Percentiles rank a stretch among this genome's conserved stretches.
Evolutionary conservation across 768 basidiomycete species (phyloP).

Genomic region (Pleurotus tuoliensis): DNA sequence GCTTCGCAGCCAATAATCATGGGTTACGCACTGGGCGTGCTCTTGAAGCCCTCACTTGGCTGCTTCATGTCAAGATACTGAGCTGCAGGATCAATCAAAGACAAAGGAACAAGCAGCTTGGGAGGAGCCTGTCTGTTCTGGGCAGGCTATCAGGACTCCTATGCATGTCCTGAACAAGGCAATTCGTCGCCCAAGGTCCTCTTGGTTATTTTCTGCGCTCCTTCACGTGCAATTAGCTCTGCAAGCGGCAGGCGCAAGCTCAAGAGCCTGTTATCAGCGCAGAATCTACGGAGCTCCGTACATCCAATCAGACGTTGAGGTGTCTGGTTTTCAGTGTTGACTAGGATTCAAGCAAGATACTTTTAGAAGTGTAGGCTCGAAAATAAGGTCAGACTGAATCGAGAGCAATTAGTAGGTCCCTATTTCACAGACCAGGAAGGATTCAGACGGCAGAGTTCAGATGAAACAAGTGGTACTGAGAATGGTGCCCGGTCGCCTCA

Average conservation of each 20-base stretch:
- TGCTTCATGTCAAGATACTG: no score
- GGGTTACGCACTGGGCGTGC: not conserved
- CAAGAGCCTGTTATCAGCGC: not conserved
- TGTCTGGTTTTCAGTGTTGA: not conserved
- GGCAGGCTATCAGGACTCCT: not conserved
- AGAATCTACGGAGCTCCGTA: not conserved
- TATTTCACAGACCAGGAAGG: no score
- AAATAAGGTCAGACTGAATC: no score
- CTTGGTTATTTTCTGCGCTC: not conserved
- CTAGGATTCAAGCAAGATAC: no score
- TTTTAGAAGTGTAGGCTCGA: no score
- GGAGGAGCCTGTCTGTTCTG: not conserved
- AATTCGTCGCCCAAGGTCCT: not conserved
- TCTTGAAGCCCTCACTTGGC: not conserved
- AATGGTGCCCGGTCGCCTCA: no score
- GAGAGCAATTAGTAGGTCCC: no score
- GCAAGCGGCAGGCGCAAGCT: not conserved
- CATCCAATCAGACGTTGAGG: not conserved
- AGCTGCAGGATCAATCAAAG: not conserved
- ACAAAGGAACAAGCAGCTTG: not conserved
- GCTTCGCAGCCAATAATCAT: conserved; percentile 2
- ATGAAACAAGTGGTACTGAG: no score
- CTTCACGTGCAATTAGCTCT: not conserved
- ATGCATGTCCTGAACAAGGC: not conserved
- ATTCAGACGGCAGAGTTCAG: no score